phyloP scores from a whole-genome alignment of 164 flowering plant genomes.

The Stephania yunnanensis region DNA sequence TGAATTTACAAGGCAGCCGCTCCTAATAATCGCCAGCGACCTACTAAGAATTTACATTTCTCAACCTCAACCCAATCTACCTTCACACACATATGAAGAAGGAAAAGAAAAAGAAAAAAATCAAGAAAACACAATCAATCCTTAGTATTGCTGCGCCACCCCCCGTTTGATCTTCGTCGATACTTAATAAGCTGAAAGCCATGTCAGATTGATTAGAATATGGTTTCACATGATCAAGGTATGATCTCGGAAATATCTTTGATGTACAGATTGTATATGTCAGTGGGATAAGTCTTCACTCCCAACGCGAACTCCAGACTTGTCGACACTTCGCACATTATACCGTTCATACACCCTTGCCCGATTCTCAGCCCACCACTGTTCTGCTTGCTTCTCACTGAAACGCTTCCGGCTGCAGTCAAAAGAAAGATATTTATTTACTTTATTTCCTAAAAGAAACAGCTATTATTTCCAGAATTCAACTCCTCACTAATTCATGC shows the following conservation, averaged over 20 bases:
- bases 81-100: slow-evolving; percentile 24
- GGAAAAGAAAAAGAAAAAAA: slow-evolving; percentile 7
- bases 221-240: slow-evolving; percentile 17
- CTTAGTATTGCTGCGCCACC: slow-evolving; percentile 15
- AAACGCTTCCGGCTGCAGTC: slow-evolving; percentile 87
- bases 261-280: slow-evolving; percentile 30
- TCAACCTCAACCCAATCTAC: slow-evolving; percentile 31
- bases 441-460: slow-evolving; percentile 1
- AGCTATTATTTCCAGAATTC: background rate
- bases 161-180: slow-evolving; percentile 13
- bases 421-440: slow-evolving; percentile 4
- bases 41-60: slow-evolving; percentile 60
- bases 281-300: slow-evolving; percentile 46
- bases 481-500: background rate
- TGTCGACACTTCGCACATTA: slow-evolving; percentile 77
- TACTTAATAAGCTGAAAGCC: slow-evolving; percentile 21
- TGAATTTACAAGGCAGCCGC: slow-evolving; percentile 51
- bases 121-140: slow-evolving; percentile 10
- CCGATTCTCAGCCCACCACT: slow-evolving; percentile 96
- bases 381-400: slow-evolving; percentile 94
- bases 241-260: slow-evolving; percentile 13
- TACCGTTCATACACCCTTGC: slow-evolving; percentile 81
- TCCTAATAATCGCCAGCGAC: slow-evolving; percentile 35
- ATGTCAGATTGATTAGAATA: slow-evolving; percentile 24
- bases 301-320: slow-evolving; percentile 61